These are phyloP conservation scores for Centella asiatica DNA, from an alignment of 129 eudicot genomes.

Conservation along the genomic window DNA sequence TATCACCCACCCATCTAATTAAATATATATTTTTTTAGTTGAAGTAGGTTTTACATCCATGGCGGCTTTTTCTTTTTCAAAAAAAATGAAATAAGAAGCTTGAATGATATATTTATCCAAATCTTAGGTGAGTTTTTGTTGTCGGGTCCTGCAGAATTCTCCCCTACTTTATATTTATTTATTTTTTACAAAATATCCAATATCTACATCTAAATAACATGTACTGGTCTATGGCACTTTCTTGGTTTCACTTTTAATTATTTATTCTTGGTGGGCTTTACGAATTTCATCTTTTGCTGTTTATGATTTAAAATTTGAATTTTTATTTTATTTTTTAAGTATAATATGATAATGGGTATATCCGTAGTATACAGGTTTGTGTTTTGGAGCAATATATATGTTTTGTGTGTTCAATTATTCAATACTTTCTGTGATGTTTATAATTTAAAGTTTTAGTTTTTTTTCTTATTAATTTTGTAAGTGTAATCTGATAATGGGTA, in stretches of 20 bases:
- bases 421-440: conserved; percentile 23
- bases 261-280: conserved; percentile 17
- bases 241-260: neutral
- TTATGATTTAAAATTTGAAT: conserved; percentile 23
- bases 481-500: conserved; percentile 6
- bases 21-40: conserved; percentile 41
- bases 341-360: neutral
- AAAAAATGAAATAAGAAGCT: conserved; percentile 33
- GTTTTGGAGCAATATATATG: neutral
- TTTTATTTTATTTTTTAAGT: conserved; percentile 1
- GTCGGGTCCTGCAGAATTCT: conserved; percentile 19
- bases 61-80: conserved; percentile 35
- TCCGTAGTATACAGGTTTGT: neutral
- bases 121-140: conserved; percentile 34
- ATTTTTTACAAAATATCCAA: neutral
- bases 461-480: too few relatives aligned
- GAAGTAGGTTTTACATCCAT: conserved; percentile 42
- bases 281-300: conserved; percentile 12
- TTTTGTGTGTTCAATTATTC: neutral
- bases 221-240: conserved; percentile 11
- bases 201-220: neutral
- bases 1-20: conserved; percentile 17
- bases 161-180: conserved; percentile 11
- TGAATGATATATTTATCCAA: conserved; percentile 36
- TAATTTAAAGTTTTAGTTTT: conserved; percentile 26